Evolutionary conservation across 768 basidiomycete genomes (phyloP).

Genomic region (Rhizopogon vesiculosus): DNA sequence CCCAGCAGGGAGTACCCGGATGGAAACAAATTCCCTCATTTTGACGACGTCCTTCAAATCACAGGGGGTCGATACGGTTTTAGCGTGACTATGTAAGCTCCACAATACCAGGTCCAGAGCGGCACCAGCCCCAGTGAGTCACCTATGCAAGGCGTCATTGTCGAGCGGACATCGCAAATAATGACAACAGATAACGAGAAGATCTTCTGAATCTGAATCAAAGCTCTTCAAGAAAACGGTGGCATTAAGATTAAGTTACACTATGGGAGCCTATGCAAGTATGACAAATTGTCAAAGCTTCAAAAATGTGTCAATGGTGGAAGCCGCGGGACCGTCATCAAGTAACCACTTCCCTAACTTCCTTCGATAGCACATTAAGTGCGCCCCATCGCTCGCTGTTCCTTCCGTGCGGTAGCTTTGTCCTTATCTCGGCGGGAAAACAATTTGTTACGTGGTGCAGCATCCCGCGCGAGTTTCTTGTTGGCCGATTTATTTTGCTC

Average conservation of each 20-base stretch:
- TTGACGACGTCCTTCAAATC: not conserved
- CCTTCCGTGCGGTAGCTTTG: slow-evolving; percentile 49
- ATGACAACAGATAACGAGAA: too few relatives aligned
- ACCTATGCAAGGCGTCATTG: not conserved
- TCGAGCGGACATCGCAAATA: not conserved
- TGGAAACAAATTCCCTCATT: not conserved
- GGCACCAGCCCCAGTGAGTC: not conserved
- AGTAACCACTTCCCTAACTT: not conserved
- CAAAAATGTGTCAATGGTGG: not conserved
- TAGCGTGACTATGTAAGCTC: not conserved
- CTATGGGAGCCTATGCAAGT: not conserved
- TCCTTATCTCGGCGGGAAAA: slow-evolving; percentile 84
- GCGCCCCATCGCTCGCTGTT: slow-evolving; percentile 30
- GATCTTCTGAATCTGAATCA: too few relatives aligned
- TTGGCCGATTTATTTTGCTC: slow-evolving; percentile 92
- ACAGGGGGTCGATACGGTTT: not conserved
- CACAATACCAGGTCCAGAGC: not conserved
- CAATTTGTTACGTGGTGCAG: slow-evolving; percentile 63
- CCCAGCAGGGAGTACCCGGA: not conserved
- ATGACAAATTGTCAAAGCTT: slow-evolving; percentile 1
- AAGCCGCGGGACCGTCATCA: not conserved
- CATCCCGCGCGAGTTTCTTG: slow-evolving; percentile 60
- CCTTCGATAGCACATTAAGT: slow-evolving; percentile 11
- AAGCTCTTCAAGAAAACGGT: not conserved
- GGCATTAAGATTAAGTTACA: not conserved